Evolutionary conservation across 768 basidiomycete genomes (phyloP), one percentile per base, ranked within the genome.

Genomic region (Mycena vulgaris): DNA sequence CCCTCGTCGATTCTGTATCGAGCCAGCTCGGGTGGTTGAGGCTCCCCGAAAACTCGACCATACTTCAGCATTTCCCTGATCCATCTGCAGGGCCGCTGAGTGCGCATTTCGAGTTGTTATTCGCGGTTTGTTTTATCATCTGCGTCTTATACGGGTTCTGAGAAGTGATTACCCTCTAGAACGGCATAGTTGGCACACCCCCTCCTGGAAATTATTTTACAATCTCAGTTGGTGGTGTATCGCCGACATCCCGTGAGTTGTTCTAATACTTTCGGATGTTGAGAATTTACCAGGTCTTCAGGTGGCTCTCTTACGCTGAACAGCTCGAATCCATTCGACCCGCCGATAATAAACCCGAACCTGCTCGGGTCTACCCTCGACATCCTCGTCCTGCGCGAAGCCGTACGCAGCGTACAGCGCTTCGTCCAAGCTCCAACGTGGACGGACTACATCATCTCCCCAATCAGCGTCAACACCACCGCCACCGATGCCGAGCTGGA

Each of bases 291-390:
- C 5, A 62, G 8, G 23, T 51, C 23, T 35, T 2, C 56, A 79
- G 77, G 78, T 33, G 78, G 78, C 13, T 66, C 68, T 0, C n/a
- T 78, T 28, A 76, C 77, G 13, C 45, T 86, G 64, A 83, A 79
- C 60, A 83, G 82, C 28, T 81, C 76, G 35, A 75, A 80, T 67
- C 78, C 84, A 19, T 86, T 87, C 76, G 79, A 78, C 47, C 47
- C 75, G 35, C 87, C 87, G 0, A 37, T 78, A 23, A 86, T 88
- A 75, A 81, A 88, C 72, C 84, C 85, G 2, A 82, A 82, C 63
- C 82, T 87, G 76, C 79, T 83, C 45, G 69, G 40, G 37, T 52
- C 68, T 1, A 55, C 45, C 11, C 64, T 72, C 58, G 79, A 78
- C 52, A 45, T 75, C 10, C 31, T 49, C 2, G 69, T 72, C 28